These are phyloP conservation scores for Triticum monococcum DNA, from an alignment of 176 grass and related monocot species.

Conservation along the genomic window DNA sequence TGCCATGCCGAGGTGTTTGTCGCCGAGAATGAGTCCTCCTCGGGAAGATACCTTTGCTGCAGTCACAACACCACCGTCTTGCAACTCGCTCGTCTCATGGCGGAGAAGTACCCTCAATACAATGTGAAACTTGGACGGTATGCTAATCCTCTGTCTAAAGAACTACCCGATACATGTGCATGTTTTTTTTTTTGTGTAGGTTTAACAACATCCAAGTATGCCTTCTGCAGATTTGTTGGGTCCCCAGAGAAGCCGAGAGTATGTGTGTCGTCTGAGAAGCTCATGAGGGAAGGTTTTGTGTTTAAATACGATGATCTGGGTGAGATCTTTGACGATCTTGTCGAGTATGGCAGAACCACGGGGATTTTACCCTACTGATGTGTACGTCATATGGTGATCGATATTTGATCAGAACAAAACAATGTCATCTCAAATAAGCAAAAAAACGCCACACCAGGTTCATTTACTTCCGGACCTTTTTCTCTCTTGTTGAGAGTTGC, in stretches of 20 bases:
- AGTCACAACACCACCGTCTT: slow-evolving; percentile 10
- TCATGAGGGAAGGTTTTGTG: slow-evolving; percentile 22
- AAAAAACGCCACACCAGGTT: too few relatives aligned
- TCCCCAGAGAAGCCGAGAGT: not conserved
- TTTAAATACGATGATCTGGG: slow-evolving; percentile 12
- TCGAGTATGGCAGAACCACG: slow-evolving; percentile 11
- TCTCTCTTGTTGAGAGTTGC: too few relatives aligned
- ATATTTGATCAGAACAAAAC: too few relatives aligned
- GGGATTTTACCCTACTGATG: not conserved
- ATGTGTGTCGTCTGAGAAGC: slow-evolving; percentile 27
- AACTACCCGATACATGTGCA: too few relatives aligned
- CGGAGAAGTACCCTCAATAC: slow-evolving; percentile 17
- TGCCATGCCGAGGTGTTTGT: slow-evolving; percentile 42
- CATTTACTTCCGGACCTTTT: too few relatives aligned
- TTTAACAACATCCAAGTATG: not conserved
- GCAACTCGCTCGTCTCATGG: slow-evolving; percentile 12
- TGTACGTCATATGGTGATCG: too few relatives aligned
- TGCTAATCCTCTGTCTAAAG: not conserved
- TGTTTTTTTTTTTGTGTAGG: too few relatives aligned
- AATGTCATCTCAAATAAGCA: too few relatives aligned
- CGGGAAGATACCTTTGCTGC: slow-evolving; percentile 47
- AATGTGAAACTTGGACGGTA: not conserved
- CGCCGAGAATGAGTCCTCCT: slow-evolving; percentile 19
- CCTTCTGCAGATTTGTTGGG: not conserved
- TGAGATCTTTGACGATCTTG: slow-evolving; percentile 9